These are phyloP conservation scores for Solanum aculeatissimum DNA, from an alignment of 305 asterid genomes.

Conservation along the genomic window DNA sequence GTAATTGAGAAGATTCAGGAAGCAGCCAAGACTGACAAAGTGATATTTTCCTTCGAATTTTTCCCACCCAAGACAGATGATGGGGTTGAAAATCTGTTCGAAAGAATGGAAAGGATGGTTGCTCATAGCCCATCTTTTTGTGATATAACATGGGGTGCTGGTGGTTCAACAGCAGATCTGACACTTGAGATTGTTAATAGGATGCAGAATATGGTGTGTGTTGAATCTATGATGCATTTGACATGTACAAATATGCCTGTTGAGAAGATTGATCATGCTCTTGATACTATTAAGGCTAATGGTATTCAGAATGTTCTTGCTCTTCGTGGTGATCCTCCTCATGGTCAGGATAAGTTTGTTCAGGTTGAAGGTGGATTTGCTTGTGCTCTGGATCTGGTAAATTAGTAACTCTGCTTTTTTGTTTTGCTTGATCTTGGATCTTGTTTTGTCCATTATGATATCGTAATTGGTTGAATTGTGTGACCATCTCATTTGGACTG, in stretches of 20 bases:
- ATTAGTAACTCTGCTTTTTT: neutral
- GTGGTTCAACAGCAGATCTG: slow-evolving; percentile 96
- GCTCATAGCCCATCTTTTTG: slow-evolving; percentile 77
- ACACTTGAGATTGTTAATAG: slow-evolving; percentile 88
- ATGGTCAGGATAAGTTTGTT: slow-evolving; percentile 92
- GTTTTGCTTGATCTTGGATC: neutral
- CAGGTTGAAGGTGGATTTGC: slow-evolving; percentile 95
- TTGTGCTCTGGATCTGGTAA: slow-evolving; percentile 90
- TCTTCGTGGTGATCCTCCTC: slow-evolving; percentile 95
- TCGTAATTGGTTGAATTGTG: neutral
- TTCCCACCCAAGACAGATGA: slow-evolving; percentile 98
- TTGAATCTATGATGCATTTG: slow-evolving; percentile 96
- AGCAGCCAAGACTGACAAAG: slow-evolving; percentile 45
- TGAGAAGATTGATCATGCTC: slow-evolving; percentile 89
- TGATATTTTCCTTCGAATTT: slow-evolving; percentile 87
- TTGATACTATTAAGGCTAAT: slow-evolving; percentile 51
- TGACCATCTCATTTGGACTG: neutral
- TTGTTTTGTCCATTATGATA: neutral
- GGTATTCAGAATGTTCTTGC: slow-evolving; percentile 96
- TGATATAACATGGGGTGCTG: slow-evolving; percentile 99
- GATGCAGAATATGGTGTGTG: slow-evolving; percentile 97
- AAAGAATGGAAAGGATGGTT: slow-evolving; percentile 95
- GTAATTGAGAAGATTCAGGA: slow-evolving; percentile 85
- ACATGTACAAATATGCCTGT: slow-evolving; percentile 98
- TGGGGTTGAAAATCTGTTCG: slow-evolving; percentile 91